Conservation (phyloP, 2,329 filamentous ascomycete genomes). For the Magnaporthiopsis poae region DNA sequence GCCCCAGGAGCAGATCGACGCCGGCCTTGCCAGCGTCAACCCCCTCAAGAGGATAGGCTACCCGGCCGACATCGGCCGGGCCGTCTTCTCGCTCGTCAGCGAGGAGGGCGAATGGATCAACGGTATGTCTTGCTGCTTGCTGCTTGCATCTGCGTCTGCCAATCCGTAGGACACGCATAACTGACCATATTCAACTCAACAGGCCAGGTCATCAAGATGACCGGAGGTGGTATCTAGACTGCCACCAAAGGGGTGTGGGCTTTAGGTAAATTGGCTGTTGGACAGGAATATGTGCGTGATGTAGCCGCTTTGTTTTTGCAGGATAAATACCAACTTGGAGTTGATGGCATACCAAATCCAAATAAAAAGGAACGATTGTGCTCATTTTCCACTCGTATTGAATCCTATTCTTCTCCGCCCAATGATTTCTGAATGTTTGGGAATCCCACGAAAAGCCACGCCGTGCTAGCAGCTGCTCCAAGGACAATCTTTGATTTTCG, state of each 20-base stretch:
- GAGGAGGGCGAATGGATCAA: slow-evolving; percentile 57
- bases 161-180: neutral
- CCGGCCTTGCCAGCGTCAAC: slow-evolving; percentile 44
- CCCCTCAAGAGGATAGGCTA: slow-evolving; percentile 50
- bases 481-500: too few species aligned
- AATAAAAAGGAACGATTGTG: neutral
- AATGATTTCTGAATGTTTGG: neutral
- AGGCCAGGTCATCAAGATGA: slow-evolving; percentile 31
- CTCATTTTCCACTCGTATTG: neutral
- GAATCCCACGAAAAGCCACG: neutral
- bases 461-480: too few species aligned
- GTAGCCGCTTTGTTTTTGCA: neutral
- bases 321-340: too few species aligned
- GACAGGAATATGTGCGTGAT: neutral
- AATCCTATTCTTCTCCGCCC: neutral
- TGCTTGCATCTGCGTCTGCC: neutral
- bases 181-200: slow-evolving; percentile 2
- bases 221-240: slow-evolving; percentile 23
- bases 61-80: slow-evolving; percentile 49
- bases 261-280: neutral
- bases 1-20: slow-evolving; percentile 43
- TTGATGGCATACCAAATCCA: neutral
- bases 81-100: slow-evolving; percentile 45
- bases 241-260: neutral
- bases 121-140: slow-evolving; percentile 30